Conservation (phyloP, 352 stramenopile species). For the Phytopythium oedochilum region DNA sequence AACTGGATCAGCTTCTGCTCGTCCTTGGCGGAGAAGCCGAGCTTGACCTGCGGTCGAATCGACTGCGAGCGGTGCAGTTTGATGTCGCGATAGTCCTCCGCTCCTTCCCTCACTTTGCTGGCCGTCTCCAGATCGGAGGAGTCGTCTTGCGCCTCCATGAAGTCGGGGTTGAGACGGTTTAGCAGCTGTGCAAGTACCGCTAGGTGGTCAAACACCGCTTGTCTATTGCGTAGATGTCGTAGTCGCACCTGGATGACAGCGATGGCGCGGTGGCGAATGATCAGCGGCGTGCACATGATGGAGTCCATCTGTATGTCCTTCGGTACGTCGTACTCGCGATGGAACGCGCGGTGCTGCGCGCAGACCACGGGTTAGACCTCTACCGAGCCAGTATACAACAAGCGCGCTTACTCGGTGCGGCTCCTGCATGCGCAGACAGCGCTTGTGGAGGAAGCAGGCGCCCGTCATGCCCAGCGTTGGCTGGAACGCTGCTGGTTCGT, state of each 20-base stretch:
- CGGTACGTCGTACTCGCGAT: conserved; percentile 55
- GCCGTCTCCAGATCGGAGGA: not conserved
- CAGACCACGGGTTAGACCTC: not conserved
- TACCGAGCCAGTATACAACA: no score
- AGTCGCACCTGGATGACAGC: conserved; percentile 45
- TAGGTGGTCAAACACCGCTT: no score
- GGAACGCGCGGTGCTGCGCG: conserved; percentile 42
- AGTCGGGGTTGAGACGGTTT: conserved; percentile 39
- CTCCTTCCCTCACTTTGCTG: conserved; percentile 3
- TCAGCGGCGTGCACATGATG: conserved; percentile 48
- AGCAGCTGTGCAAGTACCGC: no score
- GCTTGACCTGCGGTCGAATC: conserved; percentile 14
- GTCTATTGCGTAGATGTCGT: no score
- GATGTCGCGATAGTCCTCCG: conserved; percentile 35
- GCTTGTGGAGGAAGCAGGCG: conserved; percentile 45
- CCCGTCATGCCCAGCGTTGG: conserved; percentile 57
- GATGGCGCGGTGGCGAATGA: conserved; percentile 47
- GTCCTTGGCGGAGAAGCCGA: conserved; percentile 53
- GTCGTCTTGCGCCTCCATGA: conserved; percentile 1
- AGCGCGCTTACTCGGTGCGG: conserved; percentile 33
- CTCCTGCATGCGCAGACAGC: conserved; percentile 60
- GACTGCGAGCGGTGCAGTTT: conserved; percentile 27
- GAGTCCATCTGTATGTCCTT: conserved; percentile 47
- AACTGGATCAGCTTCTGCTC: conserved; percentile 67
- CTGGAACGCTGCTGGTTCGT: conserved; percentile 24